These are phyloP conservation scores for Auricularia sp. DNA, from an alignment of 768 basidiomycete species.

Conservation along the genomic window DNA sequence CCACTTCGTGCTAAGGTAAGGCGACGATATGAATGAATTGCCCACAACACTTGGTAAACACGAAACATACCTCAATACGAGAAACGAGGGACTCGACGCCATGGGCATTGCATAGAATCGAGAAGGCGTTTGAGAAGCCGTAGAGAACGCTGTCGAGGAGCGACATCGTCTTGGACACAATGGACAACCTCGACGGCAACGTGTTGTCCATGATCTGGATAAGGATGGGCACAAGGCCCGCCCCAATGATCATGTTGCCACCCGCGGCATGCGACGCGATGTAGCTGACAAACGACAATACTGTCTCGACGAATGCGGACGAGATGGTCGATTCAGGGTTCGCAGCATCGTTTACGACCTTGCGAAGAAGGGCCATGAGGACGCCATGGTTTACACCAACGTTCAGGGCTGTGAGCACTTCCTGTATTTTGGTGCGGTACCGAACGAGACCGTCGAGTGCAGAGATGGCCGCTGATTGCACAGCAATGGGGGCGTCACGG, in stretches of 20 bases:
- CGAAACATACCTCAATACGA: slow-evolving; percentile 64
- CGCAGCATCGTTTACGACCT: slow-evolving; percentile 64
- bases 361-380: slow-evolving; percentile 78
- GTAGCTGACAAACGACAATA: slow-evolving; percentile 79
- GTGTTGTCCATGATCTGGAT: slow-evolving; percentile 83
- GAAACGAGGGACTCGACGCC: slow-evolving; percentile 81
- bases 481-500: slow-evolving; percentile 50
- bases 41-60: background rate
- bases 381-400: slow-evolving; percentile 95
- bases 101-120: slow-evolving; percentile 70
- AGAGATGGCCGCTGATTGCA: slow-evolving; percentile 78
- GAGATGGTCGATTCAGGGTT: slow-evolving; percentile 55
- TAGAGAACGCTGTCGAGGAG: slow-evolving; percentile 89
- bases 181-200: slow-evolving; percentile 53
- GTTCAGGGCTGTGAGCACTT: slow-evolving; percentile 83
- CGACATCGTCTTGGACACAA: slow-evolving; percentile 84
- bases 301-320: slow-evolving; percentile 71
- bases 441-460: slow-evolving; percentile 86
- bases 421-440: slow-evolving; percentile 72
- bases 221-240: slow-evolving; percentile 80
- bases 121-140: slow-evolving; percentile 78
- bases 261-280: slow-evolving; percentile 77
- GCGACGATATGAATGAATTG: background rate
- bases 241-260: slow-evolving; percentile 89
- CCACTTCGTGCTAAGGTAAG: slow-evolving; percentile 49